Percentiles rank a stretch among this genome's conserved stretches.
Conservation (phyloP, 345 rosid species). For the Isatis tinctoria region DNA sequence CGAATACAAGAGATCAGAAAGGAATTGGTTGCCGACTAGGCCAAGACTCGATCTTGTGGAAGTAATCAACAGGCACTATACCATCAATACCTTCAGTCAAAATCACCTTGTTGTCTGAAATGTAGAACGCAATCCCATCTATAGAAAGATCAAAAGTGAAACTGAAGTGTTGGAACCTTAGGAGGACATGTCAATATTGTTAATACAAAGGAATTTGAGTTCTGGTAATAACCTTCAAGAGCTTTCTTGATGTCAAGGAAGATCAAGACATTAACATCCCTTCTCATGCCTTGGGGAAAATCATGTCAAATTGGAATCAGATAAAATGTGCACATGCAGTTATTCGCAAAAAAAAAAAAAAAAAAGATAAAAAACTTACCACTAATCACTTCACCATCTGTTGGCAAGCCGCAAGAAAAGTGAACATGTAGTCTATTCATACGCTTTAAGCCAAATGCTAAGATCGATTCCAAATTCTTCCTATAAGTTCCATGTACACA, state of each 20-base stretch:
- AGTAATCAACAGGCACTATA: conserved; percentile 59
- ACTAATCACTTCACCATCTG: conserved; percentile 77
- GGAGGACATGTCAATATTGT: neutral
- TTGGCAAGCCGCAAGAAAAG: conserved; percentile 83
- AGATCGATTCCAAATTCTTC: conserved; percentile 66
- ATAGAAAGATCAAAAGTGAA: neutral
- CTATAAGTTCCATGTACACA: conserved; percentile 92
- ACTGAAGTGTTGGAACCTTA: neutral
- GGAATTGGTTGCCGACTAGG: conserved; percentile 53
- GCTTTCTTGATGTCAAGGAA: conserved; percentile 74
- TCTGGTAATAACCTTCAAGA: conserved; percentile 51
- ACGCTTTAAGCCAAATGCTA: conserved; percentile 70
- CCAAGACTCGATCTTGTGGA: conserved; percentile 80
- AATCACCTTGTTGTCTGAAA: conserved; percentile 84
- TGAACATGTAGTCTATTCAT: conserved; percentile 87
- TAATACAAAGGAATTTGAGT: neutral
- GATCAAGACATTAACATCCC: conserved; percentile 61
- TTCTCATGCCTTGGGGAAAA: conserved; percentile 66
- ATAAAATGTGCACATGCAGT: neutral
- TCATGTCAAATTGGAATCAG: neutral
- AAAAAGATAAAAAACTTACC: conserved; percentile 40
- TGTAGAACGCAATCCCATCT: conserved; percentile 84
- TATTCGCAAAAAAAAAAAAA: neutral
- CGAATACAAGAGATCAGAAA: conserved; percentile 21
- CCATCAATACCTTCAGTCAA: conserved; percentile 92